These are phyloP conservation scores for Dalbergia cochinchinensis DNA, from an alignment of 306 rosid species.

Conservation along the genomic window DNA sequence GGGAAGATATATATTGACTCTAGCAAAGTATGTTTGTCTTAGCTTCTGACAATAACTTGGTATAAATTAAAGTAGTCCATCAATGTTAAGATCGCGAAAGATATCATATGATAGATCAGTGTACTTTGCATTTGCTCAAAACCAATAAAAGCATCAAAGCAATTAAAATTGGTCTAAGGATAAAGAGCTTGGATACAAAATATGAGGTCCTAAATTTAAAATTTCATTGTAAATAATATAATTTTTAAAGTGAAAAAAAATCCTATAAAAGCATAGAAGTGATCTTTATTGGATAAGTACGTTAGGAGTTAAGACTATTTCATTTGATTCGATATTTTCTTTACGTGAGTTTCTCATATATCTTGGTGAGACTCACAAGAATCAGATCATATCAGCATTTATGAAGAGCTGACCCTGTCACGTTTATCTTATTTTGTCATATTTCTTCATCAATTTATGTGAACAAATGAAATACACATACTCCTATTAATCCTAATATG, in stretches of 20 bases:
- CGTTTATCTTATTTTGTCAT: background rate
- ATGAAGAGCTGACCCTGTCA: background rate
- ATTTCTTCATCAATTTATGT: background rate
- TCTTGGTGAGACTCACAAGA: constrained; percentile 1
- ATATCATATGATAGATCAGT: constrained; percentile 13
- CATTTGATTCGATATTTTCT: background rate
- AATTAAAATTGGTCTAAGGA: too few relatives aligned
- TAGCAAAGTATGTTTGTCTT: constrained; percentile 30
- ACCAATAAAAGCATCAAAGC: constrained; percentile 6
- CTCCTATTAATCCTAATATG: background rate
- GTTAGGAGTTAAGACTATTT: constrained; percentile 23
- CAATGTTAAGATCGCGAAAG: constrained; percentile 11
- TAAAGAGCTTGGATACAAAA: too few relatives aligned
- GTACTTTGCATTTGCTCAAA: constrained; percentile 31
- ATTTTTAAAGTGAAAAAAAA: too few relatives aligned
- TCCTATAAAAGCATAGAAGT: constrained; percentile 11
- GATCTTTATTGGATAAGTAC: constrained; percentile 1
- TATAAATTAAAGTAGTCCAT: background rate
- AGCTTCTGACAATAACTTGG: constrained; percentile 2
- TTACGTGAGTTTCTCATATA: background rate
- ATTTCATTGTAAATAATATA: too few relatives aligned
- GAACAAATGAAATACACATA: background rate
- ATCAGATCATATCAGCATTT: constrained; percentile 7
- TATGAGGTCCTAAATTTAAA: too few relatives aligned
- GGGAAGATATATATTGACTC: background rate